phyloP scores from a whole-genome alignment of 495 filamentous ascomycete species.

The Immersiella caudata region DNA sequence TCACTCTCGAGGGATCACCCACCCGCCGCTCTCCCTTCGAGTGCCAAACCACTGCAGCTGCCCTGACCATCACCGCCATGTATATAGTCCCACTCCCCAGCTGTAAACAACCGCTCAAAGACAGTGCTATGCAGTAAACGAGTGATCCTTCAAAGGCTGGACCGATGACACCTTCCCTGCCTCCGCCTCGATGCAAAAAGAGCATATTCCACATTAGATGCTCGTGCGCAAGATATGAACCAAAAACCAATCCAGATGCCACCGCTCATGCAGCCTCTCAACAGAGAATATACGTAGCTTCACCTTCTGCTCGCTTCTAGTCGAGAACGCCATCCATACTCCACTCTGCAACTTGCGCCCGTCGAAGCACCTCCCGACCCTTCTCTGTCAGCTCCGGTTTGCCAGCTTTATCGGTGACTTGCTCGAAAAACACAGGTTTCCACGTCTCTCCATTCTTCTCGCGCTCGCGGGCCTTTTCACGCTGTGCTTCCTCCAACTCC shows the following conservation, averaged over 20 bases:
- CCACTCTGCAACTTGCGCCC: slow-evolving; percentile 66
- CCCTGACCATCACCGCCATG: background rate
- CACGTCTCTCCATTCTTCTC: slow-evolving; percentile 67
- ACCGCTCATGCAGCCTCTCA: slow-evolving; percentile 8
- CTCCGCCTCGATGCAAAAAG: background rate
- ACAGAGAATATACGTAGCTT: background rate
- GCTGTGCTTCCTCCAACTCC: slow-evolving; percentile 88
- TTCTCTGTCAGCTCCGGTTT: slow-evolving; percentile 80
- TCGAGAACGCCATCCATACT: slow-evolving; percentile 45
- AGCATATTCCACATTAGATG: background rate
- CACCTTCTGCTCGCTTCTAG: background rate
- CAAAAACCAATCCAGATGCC: slow-evolving; percentile 4
- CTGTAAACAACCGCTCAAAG: background rate
- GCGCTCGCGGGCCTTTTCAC: slow-evolving; percentile 79
- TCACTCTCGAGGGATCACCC: no score
- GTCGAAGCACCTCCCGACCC: slow-evolving; percentile 68
- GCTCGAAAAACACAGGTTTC: slow-evolving; percentile 89
- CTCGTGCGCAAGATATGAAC: background rate
- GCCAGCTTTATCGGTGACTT: slow-evolving; percentile 69
- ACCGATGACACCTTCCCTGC: background rate
- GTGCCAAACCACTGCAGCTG: no score
- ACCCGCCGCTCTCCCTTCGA: no score
- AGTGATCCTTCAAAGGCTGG: background rate
- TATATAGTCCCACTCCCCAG: background rate
- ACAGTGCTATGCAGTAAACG: slow-evolving; percentile 1